Base-by-base conservation (phyloP, 257 asterid genomes). In the Gentiana macrophylla region DNA sequence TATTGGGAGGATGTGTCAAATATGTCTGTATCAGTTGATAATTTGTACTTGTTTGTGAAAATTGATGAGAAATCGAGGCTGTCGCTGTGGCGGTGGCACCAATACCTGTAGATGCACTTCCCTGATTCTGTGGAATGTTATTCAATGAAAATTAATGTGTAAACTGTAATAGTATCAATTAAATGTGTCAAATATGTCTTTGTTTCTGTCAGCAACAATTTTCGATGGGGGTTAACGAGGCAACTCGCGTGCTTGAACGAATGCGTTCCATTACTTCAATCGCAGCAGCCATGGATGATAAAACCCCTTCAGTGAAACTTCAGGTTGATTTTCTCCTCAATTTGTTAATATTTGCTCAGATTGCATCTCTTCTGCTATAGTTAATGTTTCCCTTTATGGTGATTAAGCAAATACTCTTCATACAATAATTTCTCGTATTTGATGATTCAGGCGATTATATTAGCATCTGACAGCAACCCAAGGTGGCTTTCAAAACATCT, bases 391-490 rank as follows among this genome's bases (percentile, higher is more conserved):
- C 2, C 0, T 12, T 37, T 37, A 35, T 12, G 12, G 9, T 36
- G 46, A 4, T 41, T 1, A 41, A 41, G 43, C 15, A 11, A 33
- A 53, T 24, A 24, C 32, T 35, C 57, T n/a, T 8, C 41, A 53
- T 34, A 4, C 3, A 10, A 6, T 54, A 32, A 54, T n/a, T 8
- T 0, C 8, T 8, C 12, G 8, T 50, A 13, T 2, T 50, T 12
- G 56, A 38, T 70, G 49, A 35, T 52, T n/a, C 34, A 86, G 95
- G 98, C 84, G 9, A 80, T 91, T 72, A 61, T 86, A 52, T 32
- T 91, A 63, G 94, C 89, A 60, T 70, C 86, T 11, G 95, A 91
- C 67, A 77, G 94, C 85, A 71, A 84, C 37, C 98, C 95, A n/a
- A 81, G 85, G 49, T 80, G 75, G 82, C 72, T 90, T 69, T 80